Evolutionary conservation across 176 grass and related monocot genomes (phyloP), one percentile per base, ranked within the genome.

Genomic region (Cymbopogon citratus): DNA sequence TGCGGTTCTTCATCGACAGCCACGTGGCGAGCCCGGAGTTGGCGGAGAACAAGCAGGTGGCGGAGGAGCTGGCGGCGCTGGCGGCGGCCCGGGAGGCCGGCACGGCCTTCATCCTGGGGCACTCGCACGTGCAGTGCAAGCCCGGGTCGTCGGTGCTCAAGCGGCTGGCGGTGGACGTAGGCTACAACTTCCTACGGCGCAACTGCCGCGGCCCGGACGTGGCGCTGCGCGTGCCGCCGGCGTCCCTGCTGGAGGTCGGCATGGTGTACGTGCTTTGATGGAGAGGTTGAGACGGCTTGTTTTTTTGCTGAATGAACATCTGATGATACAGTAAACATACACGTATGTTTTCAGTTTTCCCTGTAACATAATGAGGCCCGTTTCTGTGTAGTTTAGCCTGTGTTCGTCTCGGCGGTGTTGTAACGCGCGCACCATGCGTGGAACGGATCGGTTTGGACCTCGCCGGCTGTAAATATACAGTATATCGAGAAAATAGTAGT

Each of bases 181-280:
- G 90, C 4, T 99, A 99, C 87, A 99, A 93, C 78, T 95, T 99
- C 86, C 82, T 99, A 77, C 79, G 87, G 25, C 86, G 92, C 13
- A 99, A 99, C 82, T 95, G 96, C 86, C 87, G 96, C 23, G 92
- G 96, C 1, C 82, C 96, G 0, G 92, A 99, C 45, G 96, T 99
- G 5, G 92, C 78, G 39, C 89, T 99, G 49, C 83, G 89, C 63
- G 90, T 99, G 57, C 96, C 96, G 1, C 92, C 92, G 54, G 92
- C 92, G 44, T 99, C 96, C 52, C 90, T 99, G 43, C 89, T 99
- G 4, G 96, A 99, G 90, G 96, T 99, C 36, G 96, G 96, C 62
- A 91, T 99, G 96, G 96, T 99, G 3, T 99, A 99, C 85, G 96
- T 99, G 69, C 84, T 99, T 34, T 99, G 85, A 98, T 6, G 74